Evolutionary conservation across 2,329 filamentous ascomycete genomes (phyloP).

Genomic region (Aspergillus persii): DNA sequence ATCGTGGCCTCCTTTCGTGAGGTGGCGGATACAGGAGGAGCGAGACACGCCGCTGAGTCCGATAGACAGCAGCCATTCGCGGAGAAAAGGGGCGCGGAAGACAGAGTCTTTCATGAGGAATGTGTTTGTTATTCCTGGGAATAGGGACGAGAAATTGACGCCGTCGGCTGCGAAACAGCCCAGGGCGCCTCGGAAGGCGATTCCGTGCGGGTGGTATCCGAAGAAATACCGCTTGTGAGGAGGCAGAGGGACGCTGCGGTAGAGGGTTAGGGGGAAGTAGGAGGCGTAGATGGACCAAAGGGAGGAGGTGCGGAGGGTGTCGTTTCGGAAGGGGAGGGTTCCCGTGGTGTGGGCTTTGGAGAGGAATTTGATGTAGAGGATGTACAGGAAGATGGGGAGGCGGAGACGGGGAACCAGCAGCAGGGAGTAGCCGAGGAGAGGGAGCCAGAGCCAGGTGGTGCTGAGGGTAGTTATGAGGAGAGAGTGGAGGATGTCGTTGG

Average conservation of each 20-base stretch:
- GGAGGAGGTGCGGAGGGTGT: constrained; percentile 65
- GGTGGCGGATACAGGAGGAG: constrained; percentile 75
- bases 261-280: constrained; percentile 78
- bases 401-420: constrained; percentile 78
- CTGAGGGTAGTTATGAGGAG: constrained; percentile 15
- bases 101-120: constrained; percentile 80
- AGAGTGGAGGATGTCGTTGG: constrained; percentile 7
- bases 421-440: constrained; percentile 76
- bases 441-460: constrained; percentile 34
- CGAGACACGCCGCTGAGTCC: constrained; percentile 78
- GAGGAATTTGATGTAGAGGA: constrained; percentile 67
- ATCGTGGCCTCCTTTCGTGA: constrained; percentile 70
- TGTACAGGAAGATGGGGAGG: constrained; percentile 66
- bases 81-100: constrained; percentile 79
- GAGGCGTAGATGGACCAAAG: constrained; percentile 78
- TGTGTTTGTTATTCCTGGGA: constrained; percentile 83
- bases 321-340: constrained; percentile 65
- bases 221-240: constrained; percentile 80
- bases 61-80: constrained; percentile 76
- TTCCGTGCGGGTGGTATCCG: constrained; percentile 85
- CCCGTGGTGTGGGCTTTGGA: constrained; percentile 70
- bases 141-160: constrained; percentile 70
- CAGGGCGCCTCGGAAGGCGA: constrained; percentile 82
- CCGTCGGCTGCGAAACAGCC: constrained; percentile 79
- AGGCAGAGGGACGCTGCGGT: constrained; percentile 73